phyloP scores from a whole-genome alignment of 805 yeast species.

The Candida suzukii region DNA sequence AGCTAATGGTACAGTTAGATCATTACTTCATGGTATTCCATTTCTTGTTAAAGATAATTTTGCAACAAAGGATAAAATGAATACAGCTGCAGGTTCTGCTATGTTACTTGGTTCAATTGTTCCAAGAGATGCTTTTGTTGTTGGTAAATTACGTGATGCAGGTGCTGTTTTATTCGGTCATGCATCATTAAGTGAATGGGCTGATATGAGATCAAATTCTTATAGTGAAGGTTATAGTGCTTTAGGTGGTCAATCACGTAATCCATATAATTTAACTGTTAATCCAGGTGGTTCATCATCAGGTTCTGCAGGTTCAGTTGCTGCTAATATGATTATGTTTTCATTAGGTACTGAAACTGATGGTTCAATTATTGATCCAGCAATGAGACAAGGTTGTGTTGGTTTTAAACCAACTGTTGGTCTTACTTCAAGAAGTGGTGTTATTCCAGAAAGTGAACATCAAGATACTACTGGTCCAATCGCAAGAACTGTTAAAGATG shows the following conservation, averaged over 20 bases:
- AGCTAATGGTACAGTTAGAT: constrained; percentile 13
- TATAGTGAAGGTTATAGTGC: constrained; percentile 25
- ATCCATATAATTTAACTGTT: constrained; percentile 21
- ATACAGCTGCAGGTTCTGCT: constrained; percentile 19
- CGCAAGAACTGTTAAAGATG: constrained; percentile 23
- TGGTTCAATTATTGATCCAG: constrained; percentile 22
- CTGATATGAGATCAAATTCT: constrained; percentile 20
- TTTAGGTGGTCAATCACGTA: constrained; percentile 21
- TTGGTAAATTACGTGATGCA: constrained; percentile 18
- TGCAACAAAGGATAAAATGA: constrained; percentile 21
- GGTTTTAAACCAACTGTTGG: constrained; percentile 25
- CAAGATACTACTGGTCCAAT: constrained; percentile 22
- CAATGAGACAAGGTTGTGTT: constrained; percentile 20
- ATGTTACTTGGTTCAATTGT: constrained; percentile 20
- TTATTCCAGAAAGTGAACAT: constrained; percentile 23
- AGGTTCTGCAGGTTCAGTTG: constrained; percentile 22
- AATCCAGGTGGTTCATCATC: constrained; percentile 23
- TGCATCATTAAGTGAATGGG: constrained; percentile 23
- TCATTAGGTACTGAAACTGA: constrained; percentile 24
- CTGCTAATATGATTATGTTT: constrained; percentile 22
- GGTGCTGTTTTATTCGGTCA: constrained; percentile 24
- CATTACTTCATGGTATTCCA: constrained; percentile 24
- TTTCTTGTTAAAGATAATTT: constrained; percentile 23
- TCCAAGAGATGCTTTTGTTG: constrained; percentile 24
- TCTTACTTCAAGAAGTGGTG: constrained; percentile 20